Evolutionary conservation across 345 rosid species (phyloP), one percentile per base, ranked within the genome.

Genomic region (Lepidium didymum): DNA sequence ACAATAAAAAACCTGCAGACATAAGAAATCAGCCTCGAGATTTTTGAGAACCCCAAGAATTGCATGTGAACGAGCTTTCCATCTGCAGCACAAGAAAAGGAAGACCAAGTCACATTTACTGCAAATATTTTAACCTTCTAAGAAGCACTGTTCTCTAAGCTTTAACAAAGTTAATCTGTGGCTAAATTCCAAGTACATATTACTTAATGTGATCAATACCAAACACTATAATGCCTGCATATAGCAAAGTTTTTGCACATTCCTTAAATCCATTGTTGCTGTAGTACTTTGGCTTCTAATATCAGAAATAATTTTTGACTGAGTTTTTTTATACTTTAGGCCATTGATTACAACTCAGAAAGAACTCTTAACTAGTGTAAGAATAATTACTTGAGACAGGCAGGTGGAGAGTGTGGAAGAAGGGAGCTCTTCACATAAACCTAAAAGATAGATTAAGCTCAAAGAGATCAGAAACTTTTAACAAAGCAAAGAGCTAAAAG

Each of bases 51-150:
- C 73, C 16, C 87, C 77, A 37, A 91, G 60, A 73, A 89, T 75
- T 31, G 90, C 88, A 55, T 81, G 81, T 16, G 96, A 91, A 57
- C 99, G 96, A 75, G 83, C 81, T 81, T 86, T 89, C 96, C 96
- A 89, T 77, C 98, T 93, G 77, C 38, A 12, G 10, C 45, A 76
- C 14, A 41, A 76, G 35, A 67, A 23, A 43, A 54, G 51, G 35
- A 51, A 61, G 29, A 43, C 42, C 25, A 18, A 62, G 9, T 55
- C 64, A 69, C 27, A 14, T 6, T 10, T 34, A 54, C 25, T 42
- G 45, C 62, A 53, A 3, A 11, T 51, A 33, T n/a, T 15, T 19
- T 31, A 21, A 42, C 18, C 12, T 6, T 33, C 47, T 25, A 50
- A 42, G 44, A 73, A 73, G 31, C 68, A 67, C 5, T 5, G 2